Evolutionary conservation across 495 filamentous ascomycete species (phyloP), one percentile per base, ranked within the genome.

Genomic region (Astrothelium subdiscretum): DNA sequence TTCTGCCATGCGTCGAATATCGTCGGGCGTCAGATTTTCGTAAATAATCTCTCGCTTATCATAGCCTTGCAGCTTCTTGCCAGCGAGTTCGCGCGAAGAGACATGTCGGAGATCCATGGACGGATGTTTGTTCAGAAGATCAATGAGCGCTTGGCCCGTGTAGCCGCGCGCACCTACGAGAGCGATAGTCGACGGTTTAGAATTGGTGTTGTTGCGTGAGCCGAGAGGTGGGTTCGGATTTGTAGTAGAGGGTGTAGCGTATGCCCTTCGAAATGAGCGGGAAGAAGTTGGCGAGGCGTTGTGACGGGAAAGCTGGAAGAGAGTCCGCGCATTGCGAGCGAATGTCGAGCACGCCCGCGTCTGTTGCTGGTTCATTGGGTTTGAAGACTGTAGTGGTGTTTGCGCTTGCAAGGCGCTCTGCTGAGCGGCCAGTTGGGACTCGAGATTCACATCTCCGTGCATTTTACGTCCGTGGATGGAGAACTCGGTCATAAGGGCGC

Each of bases 191-290:
- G 91, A 85, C 35, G 90, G 90, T 64, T 83, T 82, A 38, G 80
- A 78, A 73, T 94, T 97, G 59, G 89, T 91, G 57, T 83, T 86
- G 74, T 97, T 95, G 77, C 90, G 89, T 75, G 87, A 85, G 54
- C 94, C 94, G n/a, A 91, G 84, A n/a, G 92, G 94, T 24, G 92
- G 92, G 77, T 97, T 97, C 2, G 94, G 92, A 78, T 98, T 97
- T 24, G 92, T 97, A 29, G n/a, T 54, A 29, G 48, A 54, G 57
- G 87, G 89, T 32, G 87, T 84, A 22, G 83, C 76, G 66, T 84
- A 86, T 1, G 75, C 74, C 58, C 82, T 75, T 59, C 66, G 59
- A 52, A 18, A 67, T 20, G 18, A 62, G 27, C 63, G 71, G 35
- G 31, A 62, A 58, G 20, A 63, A 59, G n/a, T 60, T 40, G 32